Evolutionary conservation across 371 early-diverging fungal genomes (phyloP).

Genomic region (Chytridium lagenaria): DNA sequence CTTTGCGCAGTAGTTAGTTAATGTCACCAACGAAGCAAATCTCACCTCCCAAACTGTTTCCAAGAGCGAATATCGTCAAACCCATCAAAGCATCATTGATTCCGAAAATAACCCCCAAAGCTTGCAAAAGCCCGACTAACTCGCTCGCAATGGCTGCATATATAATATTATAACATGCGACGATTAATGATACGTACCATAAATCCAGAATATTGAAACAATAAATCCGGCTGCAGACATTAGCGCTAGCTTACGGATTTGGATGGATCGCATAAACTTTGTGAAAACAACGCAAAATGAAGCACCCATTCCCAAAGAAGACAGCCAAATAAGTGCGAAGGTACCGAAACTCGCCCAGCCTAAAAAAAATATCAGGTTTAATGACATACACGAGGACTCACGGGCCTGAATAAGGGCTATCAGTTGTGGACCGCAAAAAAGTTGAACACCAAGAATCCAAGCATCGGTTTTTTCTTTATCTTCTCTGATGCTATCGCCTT

Average conservation of each 20-base stretch:
- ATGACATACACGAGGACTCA: neutral
- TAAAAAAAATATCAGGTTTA: neutral
- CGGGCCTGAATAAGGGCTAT: neutral
- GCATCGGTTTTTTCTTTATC: constrained; percentile 7
- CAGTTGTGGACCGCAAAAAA: neutral
- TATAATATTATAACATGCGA: neutral
- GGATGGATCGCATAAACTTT: neutral
- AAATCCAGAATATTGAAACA: constrained; percentile 45
- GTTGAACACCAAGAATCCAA: neutral
- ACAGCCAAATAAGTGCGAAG: constrained; percentile 10
- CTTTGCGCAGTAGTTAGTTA: constrained; percentile 10
- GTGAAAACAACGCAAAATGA: neutral
- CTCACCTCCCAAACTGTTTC: constrained; percentile 49
- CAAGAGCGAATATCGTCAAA: constrained; percentile 49
- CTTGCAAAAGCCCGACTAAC: constrained; percentile 41
- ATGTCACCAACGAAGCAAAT: neutral
- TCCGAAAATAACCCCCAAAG: constrained; percentile 39
- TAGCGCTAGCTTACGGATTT: constrained; percentile 14
- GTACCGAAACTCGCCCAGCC: neutral
- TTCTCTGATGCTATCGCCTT: constrained; percentile 2
- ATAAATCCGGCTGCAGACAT: constrained; percentile 41
- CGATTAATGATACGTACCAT: constrained; percentile 41
- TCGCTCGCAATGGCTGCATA: constrained; percentile 44
- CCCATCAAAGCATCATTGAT: constrained; percentile 45
- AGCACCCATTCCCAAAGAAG: constrained; percentile 6